phyloP scores from a whole-genome alignment of 1,139 yeast genomes.

The Yamadazyma conglobata region DNA sequence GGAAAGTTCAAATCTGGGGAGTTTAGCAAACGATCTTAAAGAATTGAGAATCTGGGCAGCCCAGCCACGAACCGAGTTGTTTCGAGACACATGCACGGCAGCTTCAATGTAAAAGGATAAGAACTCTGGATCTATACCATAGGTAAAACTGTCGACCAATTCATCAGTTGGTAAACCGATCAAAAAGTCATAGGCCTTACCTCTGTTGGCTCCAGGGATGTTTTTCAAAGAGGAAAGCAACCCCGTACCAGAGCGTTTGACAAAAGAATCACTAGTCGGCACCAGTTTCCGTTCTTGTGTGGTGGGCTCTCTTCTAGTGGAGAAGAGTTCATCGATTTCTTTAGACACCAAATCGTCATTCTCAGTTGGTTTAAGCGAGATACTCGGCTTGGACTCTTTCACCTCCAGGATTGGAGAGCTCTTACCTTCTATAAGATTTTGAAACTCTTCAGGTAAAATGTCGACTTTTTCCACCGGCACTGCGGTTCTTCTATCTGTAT shows the following conservation, averaged over 20 bases:
- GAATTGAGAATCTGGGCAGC: conserved; percentile 15
- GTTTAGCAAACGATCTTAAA: conserved; percentile 19
- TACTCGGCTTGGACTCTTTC: not conserved
- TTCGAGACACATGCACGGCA: conserved; percentile 20
- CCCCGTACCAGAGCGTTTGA: conserved; percentile 28
- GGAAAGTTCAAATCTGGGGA: conserved; percentile 25
- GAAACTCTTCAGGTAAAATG: conserved; percentile 35
- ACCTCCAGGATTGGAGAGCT: not conserved
- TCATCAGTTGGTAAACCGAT: conserved; percentile 27
- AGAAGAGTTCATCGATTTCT: conserved; percentile 12
- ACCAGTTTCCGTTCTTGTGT: too few species aligned
- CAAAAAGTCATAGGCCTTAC: conserved; percentile 39
- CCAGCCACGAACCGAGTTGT: conserved; percentile 19
- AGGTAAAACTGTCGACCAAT: conserved; percentile 32
- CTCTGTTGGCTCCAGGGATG: conserved; percentile 26
- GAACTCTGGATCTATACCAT: conserved; percentile 59
- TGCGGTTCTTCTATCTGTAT: conserved; percentile 8
- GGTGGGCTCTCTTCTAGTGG: conserved; percentile 1
- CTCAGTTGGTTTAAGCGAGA: conserved; percentile 4
- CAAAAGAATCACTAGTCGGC: too few species aligned
- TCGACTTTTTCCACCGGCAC: conserved; percentile 47
- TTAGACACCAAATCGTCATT: conserved; percentile 7
- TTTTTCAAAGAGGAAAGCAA: conserved; percentile 25
- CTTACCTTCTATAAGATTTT: conserved; percentile 4
- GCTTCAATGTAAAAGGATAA: conserved; percentile 53